phyloP scores from a whole-genome alignment of 2,329 filamentous ascomycete genomes.

The Pseudogymnoascus destructans region DNA sequence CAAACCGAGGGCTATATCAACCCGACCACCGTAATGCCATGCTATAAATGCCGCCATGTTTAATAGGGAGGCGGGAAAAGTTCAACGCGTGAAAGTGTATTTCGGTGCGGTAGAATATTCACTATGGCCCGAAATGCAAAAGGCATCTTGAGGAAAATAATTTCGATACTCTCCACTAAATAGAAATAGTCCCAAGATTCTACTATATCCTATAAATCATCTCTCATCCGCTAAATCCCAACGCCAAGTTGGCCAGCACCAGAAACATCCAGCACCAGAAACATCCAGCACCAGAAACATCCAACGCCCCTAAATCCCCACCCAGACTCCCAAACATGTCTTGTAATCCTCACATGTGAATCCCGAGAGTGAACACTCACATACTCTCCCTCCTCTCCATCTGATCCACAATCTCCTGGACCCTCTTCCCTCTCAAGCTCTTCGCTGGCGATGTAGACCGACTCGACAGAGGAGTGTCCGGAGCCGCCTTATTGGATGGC shows the following conservation, averaged over 20 bases:
- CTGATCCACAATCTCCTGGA: constrained; percentile 3
- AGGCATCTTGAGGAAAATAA: too few relatives aligned
- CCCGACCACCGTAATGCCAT: too few relatives aligned
- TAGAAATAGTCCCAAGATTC: not conserved
- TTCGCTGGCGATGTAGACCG: not conserved
- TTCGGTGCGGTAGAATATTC: not conserved
- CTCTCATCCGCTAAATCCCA: not conserved
- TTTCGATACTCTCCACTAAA: not conserved
- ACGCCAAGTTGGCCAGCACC: not conserved
- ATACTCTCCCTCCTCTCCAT: constrained; percentile 2
- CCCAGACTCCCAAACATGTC: not conserved
- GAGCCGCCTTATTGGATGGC: not conserved
- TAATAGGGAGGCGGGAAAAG: not conserved
- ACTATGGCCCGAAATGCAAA: not conserved
- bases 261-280: not conserved
- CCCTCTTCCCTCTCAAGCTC: not conserved
- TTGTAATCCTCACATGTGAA: not conserved
- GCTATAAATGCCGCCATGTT: too few relatives aligned
- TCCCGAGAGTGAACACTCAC: not conserved
- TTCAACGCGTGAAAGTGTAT: not conserved
- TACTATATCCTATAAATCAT: not conserved
- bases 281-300: not conserved
- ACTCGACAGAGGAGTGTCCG: not conserved
- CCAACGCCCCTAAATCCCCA: not conserved
- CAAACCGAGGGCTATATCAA: not conserved